Conservation (phyloP, 495 filamentous ascomycete species). For the Lophium mytilinum region DNA sequence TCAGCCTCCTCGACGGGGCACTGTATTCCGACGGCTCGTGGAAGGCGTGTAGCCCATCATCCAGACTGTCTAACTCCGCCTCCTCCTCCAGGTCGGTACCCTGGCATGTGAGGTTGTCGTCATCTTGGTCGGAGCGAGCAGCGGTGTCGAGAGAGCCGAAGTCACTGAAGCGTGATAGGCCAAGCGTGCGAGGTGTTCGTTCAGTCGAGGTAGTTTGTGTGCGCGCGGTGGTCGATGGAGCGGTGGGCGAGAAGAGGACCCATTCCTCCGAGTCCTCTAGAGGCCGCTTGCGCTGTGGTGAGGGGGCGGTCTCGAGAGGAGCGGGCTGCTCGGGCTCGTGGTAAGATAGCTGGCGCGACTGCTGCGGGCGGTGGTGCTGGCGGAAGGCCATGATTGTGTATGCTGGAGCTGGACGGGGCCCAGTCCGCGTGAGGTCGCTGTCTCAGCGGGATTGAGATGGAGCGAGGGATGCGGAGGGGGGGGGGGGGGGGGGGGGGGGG, state of each 20-base stretch:
- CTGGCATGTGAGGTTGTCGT: constrained; percentile 40
- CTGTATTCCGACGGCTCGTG: constrained; percentile 54
- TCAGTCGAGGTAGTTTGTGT: constrained; percentile 67
- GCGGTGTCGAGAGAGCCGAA: constrained; percentile 73
- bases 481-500: not conserved
- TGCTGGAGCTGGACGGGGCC: not conserved
- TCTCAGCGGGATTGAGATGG: not conserved
- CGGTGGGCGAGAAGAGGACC: constrained; percentile 84
- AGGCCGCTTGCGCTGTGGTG: constrained; percentile 29
- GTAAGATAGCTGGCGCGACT: constrained; percentile 50
- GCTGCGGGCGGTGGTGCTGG: constrained; percentile 50
- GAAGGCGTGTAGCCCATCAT: constrained; percentile 83
- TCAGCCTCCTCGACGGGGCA: constrained; percentile 38
- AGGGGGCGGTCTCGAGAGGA: constrained; percentile 23
- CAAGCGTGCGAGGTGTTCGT: constrained; percentile 61
- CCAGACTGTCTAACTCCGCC: constrained; percentile 78
- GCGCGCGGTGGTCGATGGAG: constrained; percentile 51
- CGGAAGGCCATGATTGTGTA: constrained; percentile 68
- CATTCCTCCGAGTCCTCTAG: constrained; percentile 79
- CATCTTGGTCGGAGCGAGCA: constrained; percentile 44
- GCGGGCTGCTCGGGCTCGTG: constrained; percentile 41
- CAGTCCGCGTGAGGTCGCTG: not conserved
- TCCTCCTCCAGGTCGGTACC: constrained; percentile 39
- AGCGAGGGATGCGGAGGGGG: not conserved
- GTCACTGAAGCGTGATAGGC: constrained; percentile 70